A percentile compares a stretch with the other conserved stretches of the same genome.
phyloP scores from a whole-genome alignment of 768 basidiomycete genomes.

The Phanerochaete sordida region DNA sequence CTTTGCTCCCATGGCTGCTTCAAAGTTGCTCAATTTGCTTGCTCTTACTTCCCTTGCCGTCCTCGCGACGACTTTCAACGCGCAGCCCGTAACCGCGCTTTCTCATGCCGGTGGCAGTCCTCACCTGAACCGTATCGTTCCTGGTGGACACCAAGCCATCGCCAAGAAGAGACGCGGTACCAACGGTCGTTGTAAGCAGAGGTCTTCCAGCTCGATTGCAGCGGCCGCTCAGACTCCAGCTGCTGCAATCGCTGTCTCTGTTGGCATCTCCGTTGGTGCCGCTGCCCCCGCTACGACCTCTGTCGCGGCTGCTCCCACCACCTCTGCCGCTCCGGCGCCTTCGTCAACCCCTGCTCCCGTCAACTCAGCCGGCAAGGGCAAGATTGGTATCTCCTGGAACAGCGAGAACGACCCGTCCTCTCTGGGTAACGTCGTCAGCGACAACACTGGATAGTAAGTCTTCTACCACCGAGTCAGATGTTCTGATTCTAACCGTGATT shows the following conservation, averaged over 20 bases:
- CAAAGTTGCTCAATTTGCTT: slow-evolving; percentile 54
- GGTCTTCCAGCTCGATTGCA: slow-evolving; percentile 25
- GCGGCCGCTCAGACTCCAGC: neutral
- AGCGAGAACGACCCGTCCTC: slow-evolving; percentile 43
- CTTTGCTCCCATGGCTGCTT: slow-evolving; percentile 19
- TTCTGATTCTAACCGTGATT: neutral
- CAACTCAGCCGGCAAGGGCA: slow-evolving; percentile 21
- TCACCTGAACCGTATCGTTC: slow-evolving; percentile 40
- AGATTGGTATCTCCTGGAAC: slow-evolving; percentile 65
- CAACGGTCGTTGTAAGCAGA: slow-evolving; percentile 52
- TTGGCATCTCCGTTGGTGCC: slow-evolving; percentile 16
- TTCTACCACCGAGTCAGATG: neutral
- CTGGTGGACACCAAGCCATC: slow-evolving; percentile 36
- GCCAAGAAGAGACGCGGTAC: slow-evolving; percentile 37
- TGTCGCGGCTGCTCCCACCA: slow-evolving; percentile 9
- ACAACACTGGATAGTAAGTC: slow-evolving; percentile 38
- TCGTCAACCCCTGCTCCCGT: slow-evolving; percentile 7
- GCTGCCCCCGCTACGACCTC: slow-evolving; percentile 11
- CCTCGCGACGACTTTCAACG: slow-evolving; percentile 45
- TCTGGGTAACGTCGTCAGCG: slow-evolving; percentile 46
- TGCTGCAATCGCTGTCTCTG: neutral
- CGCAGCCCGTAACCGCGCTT: slow-evolving; percentile 51
- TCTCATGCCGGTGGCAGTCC: slow-evolving; percentile 13
- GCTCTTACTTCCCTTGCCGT: slow-evolving; percentile 57
- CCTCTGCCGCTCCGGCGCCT: neutral